phyloP scores from a whole-genome alignment of 2,329 filamentous ascomycete genomes.

The Aspergillus transmontanensis region DNA sequence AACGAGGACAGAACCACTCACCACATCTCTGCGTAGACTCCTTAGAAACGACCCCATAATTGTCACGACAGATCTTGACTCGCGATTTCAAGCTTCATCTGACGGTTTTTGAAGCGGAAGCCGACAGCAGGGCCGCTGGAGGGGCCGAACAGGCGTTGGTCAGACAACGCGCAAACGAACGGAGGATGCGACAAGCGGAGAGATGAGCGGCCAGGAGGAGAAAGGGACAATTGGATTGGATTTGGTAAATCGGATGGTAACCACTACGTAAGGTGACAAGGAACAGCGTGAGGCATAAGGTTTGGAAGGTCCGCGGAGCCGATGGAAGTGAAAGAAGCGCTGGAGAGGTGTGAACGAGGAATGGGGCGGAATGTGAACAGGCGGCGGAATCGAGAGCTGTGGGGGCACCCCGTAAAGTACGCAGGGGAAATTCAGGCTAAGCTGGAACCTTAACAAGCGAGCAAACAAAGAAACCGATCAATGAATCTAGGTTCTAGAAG shows the following conservation, averaged over 20 bases:
- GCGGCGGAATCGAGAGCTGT: slow-evolving; percentile 20
- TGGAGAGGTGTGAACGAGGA: slow-evolving; percentile 16
- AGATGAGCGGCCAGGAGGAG: slow-evolving; percentile 1
- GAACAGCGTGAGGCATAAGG: slow-evolving; percentile 15
- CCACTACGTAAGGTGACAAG: slow-evolving; percentile 13
- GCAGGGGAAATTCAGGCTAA: slow-evolving; percentile 5
- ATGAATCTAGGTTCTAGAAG: neutral
- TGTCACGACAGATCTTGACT: slow-evolving; percentile 25
- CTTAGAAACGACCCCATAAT: slow-evolving; percentile 46
- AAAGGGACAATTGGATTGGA: slow-evolving; percentile 8
- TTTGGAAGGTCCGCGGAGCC: slow-evolving; percentile 17
- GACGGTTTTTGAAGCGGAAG: slow-evolving; percentile 21
- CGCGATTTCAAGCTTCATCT: slow-evolving; percentile 33
- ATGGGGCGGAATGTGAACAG: slow-evolving; percentile 24
- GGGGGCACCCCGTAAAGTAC: slow-evolving; percentile 3
- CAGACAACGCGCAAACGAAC: slow-evolving; percentile 14
- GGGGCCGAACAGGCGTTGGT: slow-evolving; percentile 13
- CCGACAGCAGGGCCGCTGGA: slow-evolving; percentile 23
- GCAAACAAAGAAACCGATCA: slow-evolving; percentile 13
- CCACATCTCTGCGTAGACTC: slow-evolving; percentile 43
- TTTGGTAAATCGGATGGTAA: neutral
- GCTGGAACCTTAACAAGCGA: slow-evolving; percentile 8
- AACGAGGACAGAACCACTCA: slow-evolving; percentile 23
- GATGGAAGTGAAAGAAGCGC: slow-evolving; percentile 11
- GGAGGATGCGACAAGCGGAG: slow-evolving; percentile 15